Evolutionary conservation across 2,329 filamentous ascomycete species (phyloP).

Genomic region (Cladosporium sp.): DNA sequence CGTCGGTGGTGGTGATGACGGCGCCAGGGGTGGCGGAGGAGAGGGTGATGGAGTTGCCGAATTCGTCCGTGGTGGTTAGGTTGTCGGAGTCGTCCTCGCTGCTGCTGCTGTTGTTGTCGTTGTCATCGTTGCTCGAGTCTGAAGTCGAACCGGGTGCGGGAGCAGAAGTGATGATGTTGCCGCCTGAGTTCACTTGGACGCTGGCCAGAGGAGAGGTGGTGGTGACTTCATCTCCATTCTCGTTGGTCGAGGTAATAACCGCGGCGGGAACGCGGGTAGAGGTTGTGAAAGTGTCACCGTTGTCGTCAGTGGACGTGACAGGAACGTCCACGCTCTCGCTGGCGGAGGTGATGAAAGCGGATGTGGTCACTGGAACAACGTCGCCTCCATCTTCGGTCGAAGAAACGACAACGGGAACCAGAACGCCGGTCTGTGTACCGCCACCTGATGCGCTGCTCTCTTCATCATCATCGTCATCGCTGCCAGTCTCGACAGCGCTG

Average conservation of each 20-base stretch:
- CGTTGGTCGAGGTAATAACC: constrained; percentile 37
- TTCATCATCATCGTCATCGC: neutral
- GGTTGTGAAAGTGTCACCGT: constrained; percentile 33
- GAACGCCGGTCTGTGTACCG: constrained; percentile 27
- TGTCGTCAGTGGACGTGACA: constrained; percentile 28
- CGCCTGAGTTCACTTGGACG: constrained; percentile 33
- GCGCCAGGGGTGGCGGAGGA: constrained; percentile 32
- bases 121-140: constrained; percentile 1
- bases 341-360: constrained; percentile 33
- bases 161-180: constrained; percentile 35
- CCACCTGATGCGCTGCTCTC: neutral
- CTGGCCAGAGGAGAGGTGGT: constrained; percentile 35
- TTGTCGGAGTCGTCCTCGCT: constrained; percentile 6
- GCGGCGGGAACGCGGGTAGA: constrained; percentile 35
- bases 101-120: constrained; percentile 1
- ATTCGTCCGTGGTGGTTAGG: constrained; percentile 35
- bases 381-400: constrained; percentile 36
- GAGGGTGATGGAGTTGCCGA: constrained; percentile 35
- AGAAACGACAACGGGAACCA: constrained; percentile 37
- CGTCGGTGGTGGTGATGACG: constrained; percentile 41
- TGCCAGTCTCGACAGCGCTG: constrained; percentile 16
- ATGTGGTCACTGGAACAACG: constrained; percentile 33
- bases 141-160: constrained; percentile 35
- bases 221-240: constrained; percentile 33
- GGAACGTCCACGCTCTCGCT: constrained; percentile 27